Conservation (phyloP, 352 stramenopile species). For the Phytophthora palmivora region DNA sequence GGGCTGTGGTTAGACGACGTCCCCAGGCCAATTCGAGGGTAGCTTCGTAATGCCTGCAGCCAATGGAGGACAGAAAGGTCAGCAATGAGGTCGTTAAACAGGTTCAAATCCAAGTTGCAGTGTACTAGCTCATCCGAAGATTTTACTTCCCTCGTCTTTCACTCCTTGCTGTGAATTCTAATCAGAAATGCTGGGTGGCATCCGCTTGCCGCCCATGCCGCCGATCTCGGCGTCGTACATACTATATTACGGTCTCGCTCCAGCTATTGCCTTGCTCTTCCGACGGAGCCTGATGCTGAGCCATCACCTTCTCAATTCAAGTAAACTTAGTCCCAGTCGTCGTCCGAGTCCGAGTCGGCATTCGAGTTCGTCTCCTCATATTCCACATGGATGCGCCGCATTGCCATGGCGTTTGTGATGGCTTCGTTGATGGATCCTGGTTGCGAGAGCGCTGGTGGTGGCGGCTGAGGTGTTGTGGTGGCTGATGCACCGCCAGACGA, state of each 20-base stretch:
- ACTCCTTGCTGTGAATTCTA: slow-evolving; percentile 29
- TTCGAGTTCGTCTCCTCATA: slow-evolving; percentile 76
- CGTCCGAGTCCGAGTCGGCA: slow-evolving; percentile 72
- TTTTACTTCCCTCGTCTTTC: slow-evolving; percentile 7
- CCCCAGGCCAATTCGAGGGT: slow-evolving; percentile 27
- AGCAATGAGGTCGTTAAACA: slow-evolving; percentile 5
- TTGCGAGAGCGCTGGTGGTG: slow-evolving; percentile 44
- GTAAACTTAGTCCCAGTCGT: slow-evolving; percentile 74
- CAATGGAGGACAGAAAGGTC: slow-evolving; percentile 2
- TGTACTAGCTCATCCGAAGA: slow-evolving; percentile 17
- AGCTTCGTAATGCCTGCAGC: slow-evolving; percentile 28
- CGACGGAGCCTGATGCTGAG: slow-evolving; percentile 27
- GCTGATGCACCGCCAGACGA: slow-evolving; percentile 22
- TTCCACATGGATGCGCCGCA: slow-evolving; percentile 81
- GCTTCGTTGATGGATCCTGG: slow-evolving; percentile 76
- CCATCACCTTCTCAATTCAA: slow-evolving; percentile 8
- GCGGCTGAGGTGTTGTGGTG: slow-evolving; percentile 25
- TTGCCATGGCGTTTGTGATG: slow-evolving; percentile 84
- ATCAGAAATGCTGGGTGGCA: slow-evolving; percentile 25
- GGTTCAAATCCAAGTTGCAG: slow-evolving; percentile 13
- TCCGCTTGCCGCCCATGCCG: slow-evolving; percentile 17
- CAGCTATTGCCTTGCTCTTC: slow-evolving; percentile 34
- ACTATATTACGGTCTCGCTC: slow-evolving; percentile 38
- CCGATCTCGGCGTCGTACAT: slow-evolving; percentile 24
- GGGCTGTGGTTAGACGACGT: slow-evolving; percentile 19